phyloP scores from a whole-genome alignment of 176 grass and related monocot species.

The Areca catechu region DNA sequence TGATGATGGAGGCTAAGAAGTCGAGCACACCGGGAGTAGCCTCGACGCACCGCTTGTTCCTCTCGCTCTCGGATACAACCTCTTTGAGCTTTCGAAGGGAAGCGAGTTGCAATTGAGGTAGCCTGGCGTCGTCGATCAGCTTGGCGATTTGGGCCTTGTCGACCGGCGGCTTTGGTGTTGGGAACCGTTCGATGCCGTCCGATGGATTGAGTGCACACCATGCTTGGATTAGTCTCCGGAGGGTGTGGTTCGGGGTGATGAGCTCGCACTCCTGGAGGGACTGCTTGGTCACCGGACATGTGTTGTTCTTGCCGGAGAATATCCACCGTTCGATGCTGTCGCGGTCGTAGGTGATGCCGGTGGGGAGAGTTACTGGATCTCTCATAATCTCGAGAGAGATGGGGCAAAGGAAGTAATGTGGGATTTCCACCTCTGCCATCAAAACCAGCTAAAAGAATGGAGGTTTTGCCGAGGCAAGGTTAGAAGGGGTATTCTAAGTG shows the following conservation, averaged over 20 bases:
- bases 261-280: not conserved
- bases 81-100: not conserved
- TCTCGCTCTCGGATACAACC: slow-evolving; percentile 6
- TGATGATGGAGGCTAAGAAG: not conserved
- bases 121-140: not conserved
- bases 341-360: slow-evolving; percentile 1
- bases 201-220: not conserved
- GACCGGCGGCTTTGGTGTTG: not conserved
- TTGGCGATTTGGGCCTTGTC: not conserved
- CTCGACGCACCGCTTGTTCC: slow-evolving; percentile 6
- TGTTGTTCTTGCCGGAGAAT: not conserved
- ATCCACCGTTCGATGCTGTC: not conserved
- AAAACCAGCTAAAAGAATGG: too few relatives aligned
- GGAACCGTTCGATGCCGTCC: not conserved
- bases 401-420: not conserved
- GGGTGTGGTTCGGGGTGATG: not conserved
- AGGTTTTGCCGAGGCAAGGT: too few relatives aligned
- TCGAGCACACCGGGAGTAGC: not conserved
- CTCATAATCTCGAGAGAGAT: not conserved
- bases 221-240: not conserved
- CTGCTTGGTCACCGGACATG: not conserved
- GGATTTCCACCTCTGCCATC: not conserved
- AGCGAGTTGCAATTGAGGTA: not conserved
- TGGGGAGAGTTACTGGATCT: not conserved
- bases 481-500: too few relatives aligned